A percentile compares a stretch with the other conserved stretches of the same genome.
These are phyloP conservation scores for Kwoniella mangroviensis DNA, from an alignment of 768 basidiomycete genomes.

Conservation along the genomic window DNA sequence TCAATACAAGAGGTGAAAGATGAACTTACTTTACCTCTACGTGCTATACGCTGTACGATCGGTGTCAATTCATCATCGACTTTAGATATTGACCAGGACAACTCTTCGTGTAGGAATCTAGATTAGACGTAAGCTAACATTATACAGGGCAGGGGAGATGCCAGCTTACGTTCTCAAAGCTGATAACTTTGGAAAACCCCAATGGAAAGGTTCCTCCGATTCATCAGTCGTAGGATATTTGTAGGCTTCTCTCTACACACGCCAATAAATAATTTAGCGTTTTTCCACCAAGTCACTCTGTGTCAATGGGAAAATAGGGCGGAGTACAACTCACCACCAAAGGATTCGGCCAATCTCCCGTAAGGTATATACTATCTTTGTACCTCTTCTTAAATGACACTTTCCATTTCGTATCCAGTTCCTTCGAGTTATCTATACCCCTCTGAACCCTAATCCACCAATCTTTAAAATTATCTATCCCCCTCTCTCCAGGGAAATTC, in stretches of 20 bases:
- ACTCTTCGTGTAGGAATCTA: slow-evolving; percentile 75
- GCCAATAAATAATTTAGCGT: slow-evolving; percentile 12
- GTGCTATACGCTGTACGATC: slow-evolving; percentile 85
- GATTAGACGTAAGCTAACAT: slow-evolving; percentile 1
- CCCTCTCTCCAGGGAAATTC: slow-evolving; percentile 86
- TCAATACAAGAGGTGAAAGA: background rate
- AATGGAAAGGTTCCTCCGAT: slow-evolving; percentile 92
- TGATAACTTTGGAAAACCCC: slow-evolving; percentile 96
- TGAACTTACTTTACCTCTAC: slow-evolving; percentile 70
- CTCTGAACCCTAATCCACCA: slow-evolving; percentile 96
- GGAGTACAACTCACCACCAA: slow-evolving; percentile 68
- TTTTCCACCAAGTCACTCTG: background rate
- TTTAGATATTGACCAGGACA: slow-evolving; percentile 79
- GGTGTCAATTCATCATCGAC: slow-evolving; percentile 90
- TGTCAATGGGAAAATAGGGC: too few relatives aligned
- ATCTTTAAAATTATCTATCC: slow-evolving; percentile 80
- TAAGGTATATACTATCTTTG: slow-evolving; percentile 75
- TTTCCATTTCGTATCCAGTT: slow-evolving; percentile 76
- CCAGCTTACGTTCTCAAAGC: slow-evolving; percentile 81
- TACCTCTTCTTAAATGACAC: slow-evolving; percentile 86
- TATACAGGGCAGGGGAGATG: too few relatives aligned
- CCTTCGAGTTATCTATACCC: slow-evolving; percentile 78
- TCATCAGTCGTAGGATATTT: slow-evolving; percentile 87
- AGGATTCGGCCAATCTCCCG: slow-evolving; percentile 88
- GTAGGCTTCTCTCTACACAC: slow-evolving; percentile 80